Base-by-base conservation (phyloP, 176 grass and related monocot genomes). In the Pontederia paniculata region DNA sequence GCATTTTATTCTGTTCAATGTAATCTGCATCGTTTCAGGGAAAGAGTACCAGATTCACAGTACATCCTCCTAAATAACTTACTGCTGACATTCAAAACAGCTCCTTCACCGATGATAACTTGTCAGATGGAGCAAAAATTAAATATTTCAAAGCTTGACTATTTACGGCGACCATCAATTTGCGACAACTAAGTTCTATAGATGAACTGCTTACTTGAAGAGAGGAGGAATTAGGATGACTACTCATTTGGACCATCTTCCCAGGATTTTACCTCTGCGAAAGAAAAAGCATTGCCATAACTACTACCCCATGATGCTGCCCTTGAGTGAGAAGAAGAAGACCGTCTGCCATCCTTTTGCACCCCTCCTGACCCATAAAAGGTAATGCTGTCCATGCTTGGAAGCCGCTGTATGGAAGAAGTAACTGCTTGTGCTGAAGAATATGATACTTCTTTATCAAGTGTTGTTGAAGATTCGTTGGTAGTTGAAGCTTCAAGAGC, bases 231-330 rank as follows among this genome's bases (percentile, higher is more conserved):
- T 31, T 31, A 31, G 1, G 25, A 31, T 5, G 25, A 31, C 25
- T 31, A 31, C 25, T 31, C 25, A 31, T 31, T 31, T 31, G 25
- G 1, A 31, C 25, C 25, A 31, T 31, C 25, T 31, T 31, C 25
- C 25, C 25, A 31, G 25, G 25, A 57, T 70, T 66, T 11, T 66
- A 71, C 44, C 59, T 77, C 21, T 80, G 78, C 0, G 64, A 54
- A 44, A 45, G 50, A 37, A 58, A 72, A 76, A 48, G 79, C 63
- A 49, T 88, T 74, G 5, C 72, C 72, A 60, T 77, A 88, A 58
- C 76, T 88, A 22, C 87, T 86, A 43, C 86, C 84, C 93, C 86
- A 98, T 55, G 93, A 98, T 17, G 87, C 75, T 17, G 87, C 87
- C 28, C 86, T 80, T 13, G 80, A 79, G 68, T 76, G 62, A 16